Conservation (phyloP, 352 stramenopile genomes). For the Phytophthora rubi region DNA sequence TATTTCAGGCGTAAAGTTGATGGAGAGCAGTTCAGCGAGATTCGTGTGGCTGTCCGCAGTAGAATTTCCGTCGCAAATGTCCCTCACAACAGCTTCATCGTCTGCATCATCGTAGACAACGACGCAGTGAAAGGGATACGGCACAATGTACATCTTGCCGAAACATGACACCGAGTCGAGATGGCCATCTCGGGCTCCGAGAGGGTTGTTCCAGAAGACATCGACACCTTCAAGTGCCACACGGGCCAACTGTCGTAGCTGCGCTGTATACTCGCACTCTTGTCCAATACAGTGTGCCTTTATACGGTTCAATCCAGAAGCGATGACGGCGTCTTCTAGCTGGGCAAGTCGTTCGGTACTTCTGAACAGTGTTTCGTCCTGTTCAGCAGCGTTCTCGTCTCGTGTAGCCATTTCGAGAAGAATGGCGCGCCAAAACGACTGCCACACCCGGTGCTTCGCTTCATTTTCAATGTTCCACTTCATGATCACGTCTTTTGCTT, state of each 20-base stretch:
- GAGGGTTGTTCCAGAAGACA: neutral
- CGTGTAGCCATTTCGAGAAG: neutral
- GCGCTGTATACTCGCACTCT: neutral
- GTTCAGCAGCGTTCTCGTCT: neutral
- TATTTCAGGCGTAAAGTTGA: neutral
- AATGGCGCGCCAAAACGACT: neutral
- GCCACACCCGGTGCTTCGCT: neutral
- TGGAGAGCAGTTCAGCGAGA: neutral
- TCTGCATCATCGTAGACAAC: neutral
- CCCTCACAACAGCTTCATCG: neutral
- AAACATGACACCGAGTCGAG: neutral
- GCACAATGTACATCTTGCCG: neutral
- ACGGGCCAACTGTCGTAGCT: neutral
- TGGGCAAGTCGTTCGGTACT: neutral
- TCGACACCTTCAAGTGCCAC: neutral
- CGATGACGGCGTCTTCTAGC: neutral
- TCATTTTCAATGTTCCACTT: slow-evolving; percentile 1
- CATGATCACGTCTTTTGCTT: neutral
- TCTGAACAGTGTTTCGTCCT: neutral
- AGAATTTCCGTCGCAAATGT: neutral
- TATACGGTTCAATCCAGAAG: neutral
- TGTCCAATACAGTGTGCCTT: neutral
- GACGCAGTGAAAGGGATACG: slow-evolving; percentile 1
- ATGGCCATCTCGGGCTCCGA: neutral
- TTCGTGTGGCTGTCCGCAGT: neutral